Conservation (phyloP, 2,329 filamentous ascomycete species). For the Fusarium decemcellulare region DNA sequence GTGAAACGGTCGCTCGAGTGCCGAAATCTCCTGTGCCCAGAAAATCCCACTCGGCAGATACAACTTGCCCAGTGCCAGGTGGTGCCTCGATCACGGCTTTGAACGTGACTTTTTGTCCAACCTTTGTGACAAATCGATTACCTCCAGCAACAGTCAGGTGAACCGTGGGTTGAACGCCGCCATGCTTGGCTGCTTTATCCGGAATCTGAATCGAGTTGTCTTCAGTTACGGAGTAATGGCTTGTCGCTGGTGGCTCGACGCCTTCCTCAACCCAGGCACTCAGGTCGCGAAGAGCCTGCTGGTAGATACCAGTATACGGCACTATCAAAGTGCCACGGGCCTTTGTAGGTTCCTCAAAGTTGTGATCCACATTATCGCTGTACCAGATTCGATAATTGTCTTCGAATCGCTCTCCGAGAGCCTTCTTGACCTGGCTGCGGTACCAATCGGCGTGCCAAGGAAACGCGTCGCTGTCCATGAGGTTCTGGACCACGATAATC, state of each 20-base stretch:
- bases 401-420: slow-evolving; percentile 16
- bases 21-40: background rate
- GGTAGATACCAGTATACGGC: slow-evolving; percentile 25
- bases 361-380: slow-evolving; percentile 38
- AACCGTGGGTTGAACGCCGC: slow-evolving; percentile 37
- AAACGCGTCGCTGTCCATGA: slow-evolving; percentile 39
- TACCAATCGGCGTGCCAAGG: slow-evolving; percentile 47
- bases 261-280: slow-evolving; percentile 37
- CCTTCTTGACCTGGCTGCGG: slow-evolving; percentile 19
- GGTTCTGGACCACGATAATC: slow-evolving; percentile 40
- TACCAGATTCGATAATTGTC: slow-evolving; percentile 40
- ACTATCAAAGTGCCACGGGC: slow-evolving; percentile 11
- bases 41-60: slow-evolving; percentile 1
- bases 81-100: background rate
- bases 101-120: background rate
- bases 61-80: background rate
- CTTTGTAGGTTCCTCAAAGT: slow-evolving; percentile 6
- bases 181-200: slow-evolving; percentile 7
- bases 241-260: slow-evolving; percentile 12
- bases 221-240: slow-evolving; percentile 5
- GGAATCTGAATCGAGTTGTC: slow-evolving; percentile 27
- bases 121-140: background rate
- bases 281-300: slow-evolving; percentile 40
- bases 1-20: background rate
- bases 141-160: background rate